These are phyloP conservation scores for Geosmithia putterillii DNA, from an alignment of 2,329 filamentous ascomycete species.

Conservation along the genomic window DNA sequence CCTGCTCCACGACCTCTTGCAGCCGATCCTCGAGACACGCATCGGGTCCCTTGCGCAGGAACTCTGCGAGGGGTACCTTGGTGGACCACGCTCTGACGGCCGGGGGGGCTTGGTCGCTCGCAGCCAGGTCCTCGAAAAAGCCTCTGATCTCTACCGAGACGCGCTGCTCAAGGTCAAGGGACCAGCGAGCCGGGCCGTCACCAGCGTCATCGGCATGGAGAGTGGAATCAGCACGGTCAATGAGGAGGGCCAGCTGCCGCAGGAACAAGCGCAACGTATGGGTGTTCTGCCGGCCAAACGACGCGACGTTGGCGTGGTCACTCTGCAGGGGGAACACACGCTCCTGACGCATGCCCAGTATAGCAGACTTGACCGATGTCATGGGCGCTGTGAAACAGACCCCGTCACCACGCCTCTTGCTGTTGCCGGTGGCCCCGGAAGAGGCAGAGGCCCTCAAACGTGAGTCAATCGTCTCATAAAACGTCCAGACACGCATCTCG, in stretches of 20 bases:
- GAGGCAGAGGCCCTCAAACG: slow-evolving; percentile 27
- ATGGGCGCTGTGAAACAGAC: slow-evolving; percentile 48
- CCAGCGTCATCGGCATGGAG: slow-evolving; percentile 8
- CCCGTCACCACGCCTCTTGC: background rate
- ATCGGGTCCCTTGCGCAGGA: slow-evolving; percentile 41
- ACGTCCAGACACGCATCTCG: slow-evolving; percentile 49
- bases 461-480: slow-evolving; percentile 51
- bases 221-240: slow-evolving; percentile 19
- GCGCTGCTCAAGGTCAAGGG: slow-evolving; percentile 35
- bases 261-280: slow-evolving; percentile 31
- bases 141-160: slow-evolving; percentile 44
- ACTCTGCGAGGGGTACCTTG: slow-evolving; percentile 37
- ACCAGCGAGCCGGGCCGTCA: slow-evolving; percentile 22
- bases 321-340: slow-evolving; percentile 40
- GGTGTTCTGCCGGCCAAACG: slow-evolving; percentile 36
- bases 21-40: slow-evolving; percentile 41
- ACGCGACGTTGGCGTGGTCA: slow-evolving; percentile 41
- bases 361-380: slow-evolving; percentile 42
- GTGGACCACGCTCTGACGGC: slow-evolving; percentile 36
- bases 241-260: slow-evolving; percentile 17
- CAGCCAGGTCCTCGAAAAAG: slow-evolving; percentile 44
- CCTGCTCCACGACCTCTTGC: slow-evolving; percentile 21
- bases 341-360: slow-evolving; percentile 38
- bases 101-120: slow-evolving; percentile 7
- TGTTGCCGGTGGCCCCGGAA: slow-evolving; percentile 10